Base-by-base conservation (phyloP, 2,329 filamentous ascomycete genomes). In the Macrophomina phaseolina region DNA sequence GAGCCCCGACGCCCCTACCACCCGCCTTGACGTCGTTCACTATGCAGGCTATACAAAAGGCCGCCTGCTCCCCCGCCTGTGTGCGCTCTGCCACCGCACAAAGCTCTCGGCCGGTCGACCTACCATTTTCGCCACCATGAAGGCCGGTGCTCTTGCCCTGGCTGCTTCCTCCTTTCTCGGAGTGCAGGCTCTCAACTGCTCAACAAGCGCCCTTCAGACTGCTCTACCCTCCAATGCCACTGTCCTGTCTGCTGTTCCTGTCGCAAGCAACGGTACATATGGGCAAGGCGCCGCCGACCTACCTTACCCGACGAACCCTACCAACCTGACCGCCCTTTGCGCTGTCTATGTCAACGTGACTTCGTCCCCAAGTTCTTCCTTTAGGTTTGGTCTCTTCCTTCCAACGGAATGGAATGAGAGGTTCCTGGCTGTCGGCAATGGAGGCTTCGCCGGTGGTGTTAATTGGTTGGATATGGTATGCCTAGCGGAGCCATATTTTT, bases 391-490 rank as follows among this genome's bases (percentile, higher is more conserved):
- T 0, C 71, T 80, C 4, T 79, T 79, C 66, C 69, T 80, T 12
- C 78, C 77, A 0, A 73, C 79, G 16, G 67, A 70, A 9, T 81
- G 79, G 79, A 81, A 80, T 66, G 68, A 69, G 12, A 69, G 76
- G 42, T 76, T 80, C 56, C 71, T 73, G 7, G 78, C 79, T 0
- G 77, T 81, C 14, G 82, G 82, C 3, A 83, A 83, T 72, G 80
- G 81, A 38, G 82, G 81, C 0, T 83, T 81, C 70, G 78, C 75
- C 5, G 82, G 82, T 42, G 81, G 82, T 12, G 80, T 84, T 65
- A 83, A 83, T 66, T 83, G 79, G 76, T 74, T 78, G 3, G 83
- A 84, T 67, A 84, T 85, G 82, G 56, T 60, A 60, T n/a, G 55
- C 28, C 11, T 3, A 32, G n/a, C 16, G 23, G 23, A 23, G 23